These are phyloP conservation scores for Botrytis aclada DNA, from an alignment of 2,329 filamentous ascomycete species.

Conservation along the genomic window DNA sequence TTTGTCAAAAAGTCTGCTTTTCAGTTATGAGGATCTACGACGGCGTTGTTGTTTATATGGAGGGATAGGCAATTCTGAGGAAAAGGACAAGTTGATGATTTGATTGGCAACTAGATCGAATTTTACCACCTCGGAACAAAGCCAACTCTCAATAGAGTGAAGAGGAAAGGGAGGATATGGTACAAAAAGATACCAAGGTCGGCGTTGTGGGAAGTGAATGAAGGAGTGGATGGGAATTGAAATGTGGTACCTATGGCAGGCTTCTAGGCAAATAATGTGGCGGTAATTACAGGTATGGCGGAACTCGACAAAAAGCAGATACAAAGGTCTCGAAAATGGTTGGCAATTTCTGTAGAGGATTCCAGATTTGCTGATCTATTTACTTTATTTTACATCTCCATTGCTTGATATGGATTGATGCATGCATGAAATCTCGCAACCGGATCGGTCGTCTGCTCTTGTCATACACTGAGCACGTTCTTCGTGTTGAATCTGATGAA, in stretches of 20 bases:
- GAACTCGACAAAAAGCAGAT: background rate
- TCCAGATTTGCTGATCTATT: background rate
- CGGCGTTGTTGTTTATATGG: background rate
- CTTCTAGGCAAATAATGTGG: background rate
- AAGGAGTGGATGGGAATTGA: background rate
- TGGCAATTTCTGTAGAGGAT: conserved; percentile 1
- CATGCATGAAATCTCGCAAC: background rate
- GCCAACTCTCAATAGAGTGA: background rate
- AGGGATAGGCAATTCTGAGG: background rate
- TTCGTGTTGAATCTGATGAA: background rate
- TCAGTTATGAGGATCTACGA: background rate
- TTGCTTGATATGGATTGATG: background rate
- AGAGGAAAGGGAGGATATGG: background rate
- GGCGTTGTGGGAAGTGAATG: background rate
- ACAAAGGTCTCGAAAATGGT: background rate
- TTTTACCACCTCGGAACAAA: background rate
- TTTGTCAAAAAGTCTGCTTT: background rate
- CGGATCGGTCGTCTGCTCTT: background rate
- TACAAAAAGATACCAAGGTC: background rate
- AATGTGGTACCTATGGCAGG: background rate
- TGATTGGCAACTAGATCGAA: background rate
- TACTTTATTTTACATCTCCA: background rate
- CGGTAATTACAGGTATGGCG: background rate
- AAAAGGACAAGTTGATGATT: background rate
- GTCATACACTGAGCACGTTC: background rate